Evolutionary conservation across 2,329 filamentous ascomycete species (phyloP).

Genomic region (Aspergillus piperis): DNA sequence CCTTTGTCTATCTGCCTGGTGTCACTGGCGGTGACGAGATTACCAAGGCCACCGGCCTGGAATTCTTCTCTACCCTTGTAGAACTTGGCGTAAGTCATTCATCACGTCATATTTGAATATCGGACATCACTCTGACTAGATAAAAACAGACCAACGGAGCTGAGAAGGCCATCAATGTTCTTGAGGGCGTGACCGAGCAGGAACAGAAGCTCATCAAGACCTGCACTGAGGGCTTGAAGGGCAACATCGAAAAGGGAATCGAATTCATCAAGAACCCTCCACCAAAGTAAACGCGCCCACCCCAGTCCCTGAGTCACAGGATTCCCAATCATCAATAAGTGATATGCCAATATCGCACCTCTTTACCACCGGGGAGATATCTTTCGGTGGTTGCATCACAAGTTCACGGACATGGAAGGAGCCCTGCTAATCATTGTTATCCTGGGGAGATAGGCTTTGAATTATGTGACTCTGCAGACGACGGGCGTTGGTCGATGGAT

Average conservation of each 20-base stretch:
- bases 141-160: conserved; percentile 70
- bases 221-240: conserved; percentile 75
- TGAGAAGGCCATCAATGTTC: conserved; percentile 80
- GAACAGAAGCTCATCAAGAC: conserved; percentile 85
- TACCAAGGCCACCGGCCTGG: conserved; percentile 75
- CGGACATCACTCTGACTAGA: conserved; percentile 30
- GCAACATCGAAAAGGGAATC: conserved; percentile 93
- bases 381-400: conserved; percentile 19
- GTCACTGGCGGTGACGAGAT: conserved; percentile 85
- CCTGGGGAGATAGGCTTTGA: conserved; percentile 50
- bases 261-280: conserved; percentile 85
- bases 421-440: conserved; percentile 39
- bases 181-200: conserved; percentile 74
- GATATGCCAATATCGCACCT: conserved; percentile 18
- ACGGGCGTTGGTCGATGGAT: conserved; percentile 22
- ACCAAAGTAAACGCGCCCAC: conserved; percentile 71
- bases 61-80: conserved; percentile 95
- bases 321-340: conserved; percentile 26
- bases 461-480: conserved; percentile 32
- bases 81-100: conserved; percentile 80
- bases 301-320: conserved; percentile 24
- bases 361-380: conserved; percentile 12
- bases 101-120: conserved; percentile 10
- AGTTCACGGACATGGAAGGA: conserved; percentile 28
- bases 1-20: conserved; percentile 92